These are phyloP conservation scores for Leonotis leonurus DNA, from an alignment of 257 asterid genomes.

Conservation along the genomic window DNA sequence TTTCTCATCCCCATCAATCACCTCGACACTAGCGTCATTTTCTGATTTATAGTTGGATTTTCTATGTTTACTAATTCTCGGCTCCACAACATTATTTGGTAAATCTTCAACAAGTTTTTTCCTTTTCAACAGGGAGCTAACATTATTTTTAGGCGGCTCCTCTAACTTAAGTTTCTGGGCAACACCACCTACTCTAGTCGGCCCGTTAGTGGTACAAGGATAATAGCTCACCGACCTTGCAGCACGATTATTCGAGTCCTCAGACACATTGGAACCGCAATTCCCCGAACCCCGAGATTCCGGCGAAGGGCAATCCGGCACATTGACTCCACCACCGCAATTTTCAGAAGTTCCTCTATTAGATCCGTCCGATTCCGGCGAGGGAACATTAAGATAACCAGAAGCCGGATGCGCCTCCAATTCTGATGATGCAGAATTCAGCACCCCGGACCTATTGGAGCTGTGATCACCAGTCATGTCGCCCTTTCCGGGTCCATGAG, in stretches of 20 bases:
- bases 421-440: constrained; percentile 24
- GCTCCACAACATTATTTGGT: constrained; percentile 18
- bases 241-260: constrained; percentile 25
- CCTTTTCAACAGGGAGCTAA: constrained; percentile 46
- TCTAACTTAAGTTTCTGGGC: constrained; percentile 32
- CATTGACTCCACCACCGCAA: constrained; percentile 30
- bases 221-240: constrained; percentile 41
- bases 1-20: constrained; percentile 55
- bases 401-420: constrained; percentile 22
- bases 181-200: constrained; percentile 25
- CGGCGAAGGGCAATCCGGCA: constrained; percentile 45
- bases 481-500: constrained; percentile 15
- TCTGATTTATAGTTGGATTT: too few relatives aligned
- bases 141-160: constrained; percentile 15
- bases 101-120: constrained; percentile 47
- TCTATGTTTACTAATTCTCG: constrained; percentile 29
- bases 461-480: constrained; percentile 22
- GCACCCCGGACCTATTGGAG: constrained; percentile 31
- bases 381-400: constrained; percentile 37
- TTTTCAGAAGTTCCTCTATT: constrained; percentile 23
- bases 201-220: constrained; percentile 22
- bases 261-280: constrained; percentile 41
- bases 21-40: constrained; percentile 9
- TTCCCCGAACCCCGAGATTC: constrained; percentile 56
- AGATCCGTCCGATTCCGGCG: constrained; percentile 66